Evolutionary conservation across 106 monocot genomes (phyloP).

Genomic region (Iris macrosiphon): DNA sequence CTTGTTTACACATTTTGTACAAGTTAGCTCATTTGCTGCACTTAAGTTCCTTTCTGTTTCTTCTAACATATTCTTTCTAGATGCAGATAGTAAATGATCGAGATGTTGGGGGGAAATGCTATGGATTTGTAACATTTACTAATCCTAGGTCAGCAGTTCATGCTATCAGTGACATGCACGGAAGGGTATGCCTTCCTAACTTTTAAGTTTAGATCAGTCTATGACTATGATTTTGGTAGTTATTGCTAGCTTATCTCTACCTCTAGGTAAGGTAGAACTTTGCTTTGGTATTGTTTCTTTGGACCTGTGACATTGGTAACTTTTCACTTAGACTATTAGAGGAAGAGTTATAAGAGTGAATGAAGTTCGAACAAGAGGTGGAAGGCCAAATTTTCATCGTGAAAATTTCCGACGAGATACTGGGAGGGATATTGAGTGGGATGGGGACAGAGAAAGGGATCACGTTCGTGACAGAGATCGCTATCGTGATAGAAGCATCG

Average conservation of each 20-base stretch:
- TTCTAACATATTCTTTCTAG: conserved; percentile 5
- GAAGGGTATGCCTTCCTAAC: conserved; percentile 48
- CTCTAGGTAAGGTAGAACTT: not conserved
- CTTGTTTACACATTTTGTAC: too few species aligned
- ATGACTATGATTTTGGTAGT: not conserved
- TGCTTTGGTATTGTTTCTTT: not conserved
- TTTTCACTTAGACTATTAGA: conserved; percentile 58
- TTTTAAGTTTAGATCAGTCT: too few species aligned
- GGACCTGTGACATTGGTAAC: not conserved
- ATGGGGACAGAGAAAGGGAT: too few species aligned
- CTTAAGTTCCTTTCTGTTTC: not conserved
- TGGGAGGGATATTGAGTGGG: conserved; percentile 48
- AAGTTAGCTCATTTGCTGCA: too few species aligned
- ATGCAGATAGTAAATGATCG: conserved; percentile 91
- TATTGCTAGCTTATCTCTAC: too few species aligned
- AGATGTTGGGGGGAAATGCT: conserved; percentile 89
- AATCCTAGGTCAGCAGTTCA: conserved; percentile 78
- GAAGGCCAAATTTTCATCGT: conserved; percentile 46
- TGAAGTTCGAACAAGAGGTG: conserved; percentile 76
- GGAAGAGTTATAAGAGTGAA: conserved; percentile 80
- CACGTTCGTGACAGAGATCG: conserved; percentile 48
- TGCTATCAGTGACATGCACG: conserved; percentile 89
- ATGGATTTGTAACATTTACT: conserved; percentile 90
- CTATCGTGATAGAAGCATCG: conserved; percentile 41
- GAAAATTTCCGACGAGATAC: conserved; percentile 45